phyloP scores from a whole-genome alignment of 768 basidiomycete species.

The Myochromella boudieri region DNA sequence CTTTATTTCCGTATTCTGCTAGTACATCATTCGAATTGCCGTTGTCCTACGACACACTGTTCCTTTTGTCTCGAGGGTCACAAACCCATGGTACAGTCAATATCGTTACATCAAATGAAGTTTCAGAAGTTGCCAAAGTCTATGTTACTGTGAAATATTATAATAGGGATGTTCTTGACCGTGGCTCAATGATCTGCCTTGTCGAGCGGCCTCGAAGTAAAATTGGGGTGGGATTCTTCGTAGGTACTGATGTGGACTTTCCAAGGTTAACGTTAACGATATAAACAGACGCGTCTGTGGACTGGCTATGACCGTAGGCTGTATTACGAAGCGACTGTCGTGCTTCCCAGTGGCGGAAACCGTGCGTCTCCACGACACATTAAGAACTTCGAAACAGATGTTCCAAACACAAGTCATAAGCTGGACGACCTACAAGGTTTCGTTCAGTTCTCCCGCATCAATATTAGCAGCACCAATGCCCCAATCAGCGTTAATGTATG shows the following conservation, averaged over 20 bases:
- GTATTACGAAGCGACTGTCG: slow-evolving; percentile 34
- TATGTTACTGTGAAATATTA: slow-evolving; percentile 25
- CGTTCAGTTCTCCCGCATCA: slow-evolving; percentile 36
- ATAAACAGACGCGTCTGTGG: slow-evolving; percentile 8
- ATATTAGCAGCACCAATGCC: slow-evolving; percentile 34
- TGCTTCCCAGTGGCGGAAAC: slow-evolving; percentile 30
- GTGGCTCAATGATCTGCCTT: slow-evolving; percentile 28
- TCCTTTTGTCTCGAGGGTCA: slow-evolving; percentile 28
- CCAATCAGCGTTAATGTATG: slow-evolving; percentile 33
- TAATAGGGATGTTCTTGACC: slow-evolving; percentile 17
- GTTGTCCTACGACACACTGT: slow-evolving; percentile 23
- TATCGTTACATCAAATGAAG: slow-evolving; percentile 22
- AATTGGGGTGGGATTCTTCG: slow-evolving; percentile 36
- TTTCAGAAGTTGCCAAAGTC: slow-evolving; percentile 23
- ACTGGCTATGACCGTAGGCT: background rate
- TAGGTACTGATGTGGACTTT: slow-evolving; percentile 15
- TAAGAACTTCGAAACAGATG: slow-evolving; percentile 40
- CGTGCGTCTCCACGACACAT: slow-evolving; percentile 27
- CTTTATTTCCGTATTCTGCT: slow-evolving; percentile 17
- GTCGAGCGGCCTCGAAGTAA: slow-evolving; percentile 24
- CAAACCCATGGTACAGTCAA: slow-evolving; percentile 25
- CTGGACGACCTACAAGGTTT: slow-evolving; percentile 32
- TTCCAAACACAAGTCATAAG: slow-evolving; percentile 37
- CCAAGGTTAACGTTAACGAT: background rate
- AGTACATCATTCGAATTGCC: slow-evolving; percentile 19